Conservation (phyloP, 495 filamentous ascomycete genomes). For the Penicillium canescens region DNA sequence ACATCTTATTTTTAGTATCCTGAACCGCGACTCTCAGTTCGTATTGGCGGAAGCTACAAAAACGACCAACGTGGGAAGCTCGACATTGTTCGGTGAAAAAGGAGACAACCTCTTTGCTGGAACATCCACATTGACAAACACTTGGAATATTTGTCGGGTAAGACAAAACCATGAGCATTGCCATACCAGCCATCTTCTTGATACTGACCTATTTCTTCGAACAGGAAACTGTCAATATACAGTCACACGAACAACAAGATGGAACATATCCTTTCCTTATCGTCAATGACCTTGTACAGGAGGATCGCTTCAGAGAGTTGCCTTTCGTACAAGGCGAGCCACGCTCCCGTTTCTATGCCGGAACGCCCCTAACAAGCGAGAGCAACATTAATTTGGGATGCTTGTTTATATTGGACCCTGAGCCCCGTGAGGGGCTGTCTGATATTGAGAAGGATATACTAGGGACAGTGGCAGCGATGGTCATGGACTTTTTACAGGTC, state of each 20-base stretch:
- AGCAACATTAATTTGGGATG: conserved; percentile 65
- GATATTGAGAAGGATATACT: conserved; percentile 24
- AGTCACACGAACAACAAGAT: not conserved
- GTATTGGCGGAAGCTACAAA: conserved; percentile 51
- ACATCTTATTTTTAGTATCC: not conserved
- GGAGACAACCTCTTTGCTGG: conserved; percentile 46
- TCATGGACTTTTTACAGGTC: conserved; percentile 58
- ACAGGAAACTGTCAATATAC: conserved; percentile 7
- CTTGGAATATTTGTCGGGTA: conserved; percentile 22
- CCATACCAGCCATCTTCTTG: conserved; percentile 12
- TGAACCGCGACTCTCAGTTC: conserved; percentile 46
- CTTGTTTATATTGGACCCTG: conserved; percentile 56
- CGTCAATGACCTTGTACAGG: conserved; percentile 25
- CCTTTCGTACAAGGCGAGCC: conserved; percentile 31
- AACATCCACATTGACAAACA: conserved; percentile 31
- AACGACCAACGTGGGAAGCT: conserved; percentile 37
- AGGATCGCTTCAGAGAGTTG: conserved; percentile 27
- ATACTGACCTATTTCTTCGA: not conserved
- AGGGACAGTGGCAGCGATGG: conserved; percentile 43
- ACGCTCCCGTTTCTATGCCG: conserved; percentile 35
- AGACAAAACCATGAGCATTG: conserved; percentile 15
- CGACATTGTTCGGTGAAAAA: conserved; percentile 22
- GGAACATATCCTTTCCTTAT: conserved; percentile 25
- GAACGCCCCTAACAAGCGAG: conserved; percentile 53
- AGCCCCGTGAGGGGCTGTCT: conserved; percentile 21